phyloP scores from a whole-genome alignment of 306 rosid genomes.

The Urtica urens region DNA sequence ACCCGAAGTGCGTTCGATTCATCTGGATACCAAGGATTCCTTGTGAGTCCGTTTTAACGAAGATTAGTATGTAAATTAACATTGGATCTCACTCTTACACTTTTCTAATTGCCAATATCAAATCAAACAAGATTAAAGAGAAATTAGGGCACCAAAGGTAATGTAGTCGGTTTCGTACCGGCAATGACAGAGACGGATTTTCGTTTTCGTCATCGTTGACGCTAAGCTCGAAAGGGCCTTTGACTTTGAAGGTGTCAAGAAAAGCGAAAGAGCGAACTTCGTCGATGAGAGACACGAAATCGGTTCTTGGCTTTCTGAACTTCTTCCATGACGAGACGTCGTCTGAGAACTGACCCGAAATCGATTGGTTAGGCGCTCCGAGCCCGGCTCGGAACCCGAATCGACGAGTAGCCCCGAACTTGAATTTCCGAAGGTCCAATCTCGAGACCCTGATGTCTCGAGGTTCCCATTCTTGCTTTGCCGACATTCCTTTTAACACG shows the following conservation, averaged over 20 bases:
- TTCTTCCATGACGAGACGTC: conserved; percentile 51
- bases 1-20: conserved; percentile 52
- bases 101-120: neutral
- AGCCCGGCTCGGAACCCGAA: conserved; percentile 49
- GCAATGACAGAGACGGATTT: conserved; percentile 39
- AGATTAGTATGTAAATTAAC: too few relatives aligned
- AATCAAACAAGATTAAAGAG: neutral
- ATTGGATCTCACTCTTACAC: neutral
- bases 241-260: conserved; percentile 43
- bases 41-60: too few relatives aligned
- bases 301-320: conserved; percentile 26
- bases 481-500: conserved; percentile 54
- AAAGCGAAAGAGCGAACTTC: conserved; percentile 33
- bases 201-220: conserved; percentile 30
- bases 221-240: conserved; percentile 64
- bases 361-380: conserved; percentile 29
- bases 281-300: conserved; percentile 40
- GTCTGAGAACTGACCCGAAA: conserved; percentile 42
- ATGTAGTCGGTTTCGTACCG: conserved; percentile 23
- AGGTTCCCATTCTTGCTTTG: conserved; percentile 47
- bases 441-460: conserved; percentile 30
- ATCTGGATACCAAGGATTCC: conserved; percentile 32
- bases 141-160: neutral
- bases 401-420: conserved; percentile 37
- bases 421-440: conserved; percentile 40